These are phyloP conservation scores for Trichophyton verrucosum DNA, from an alignment of 2,329 filamentous ascomycete species.

Conservation along the genomic window DNA sequence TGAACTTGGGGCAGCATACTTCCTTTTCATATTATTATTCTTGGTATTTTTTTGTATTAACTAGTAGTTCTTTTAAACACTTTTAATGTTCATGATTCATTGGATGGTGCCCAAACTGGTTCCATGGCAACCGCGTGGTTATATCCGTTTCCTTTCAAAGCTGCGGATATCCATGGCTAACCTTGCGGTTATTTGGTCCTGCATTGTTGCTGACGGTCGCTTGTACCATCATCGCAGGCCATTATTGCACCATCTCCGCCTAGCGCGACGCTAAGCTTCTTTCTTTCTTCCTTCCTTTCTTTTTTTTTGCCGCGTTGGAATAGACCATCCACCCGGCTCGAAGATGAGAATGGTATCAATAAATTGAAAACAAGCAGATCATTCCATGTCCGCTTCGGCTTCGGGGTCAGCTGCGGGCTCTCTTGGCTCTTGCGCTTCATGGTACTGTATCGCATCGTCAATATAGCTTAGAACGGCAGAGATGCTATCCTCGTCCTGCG, in stretches of 20 bases:
- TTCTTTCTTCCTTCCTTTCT: too few relatives aligned
- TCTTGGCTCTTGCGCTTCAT: constrained; percentile 82
- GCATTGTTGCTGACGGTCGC: too few relatives aligned
- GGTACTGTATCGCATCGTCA: constrained; percentile 84
- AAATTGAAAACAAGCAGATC: not conserved
- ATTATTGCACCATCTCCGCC: not conserved
- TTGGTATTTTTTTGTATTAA: not conserved
- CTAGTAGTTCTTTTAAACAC: not conserved
- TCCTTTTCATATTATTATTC: not conserved
- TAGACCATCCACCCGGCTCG: not conserved
- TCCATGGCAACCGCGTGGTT: not conserved
- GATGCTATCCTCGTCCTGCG: constrained; percentile 84
- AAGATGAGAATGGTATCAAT: not conserved
- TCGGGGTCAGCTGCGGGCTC: constrained; percentile 46
- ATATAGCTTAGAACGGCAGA: constrained; percentile 77
- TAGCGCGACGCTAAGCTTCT: not conserved
- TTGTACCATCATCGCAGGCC: not conserved
- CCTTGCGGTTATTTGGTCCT: not conserved
- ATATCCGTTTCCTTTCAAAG: not conserved
- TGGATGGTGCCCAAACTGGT: not conserved
- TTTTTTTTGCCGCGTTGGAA: not conserved
- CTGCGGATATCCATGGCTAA: not conserved
- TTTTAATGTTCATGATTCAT: not conserved
- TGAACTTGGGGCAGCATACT: not conserved
- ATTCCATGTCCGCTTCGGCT: constrained; percentile 32